These are phyloP conservation scores for Rhodotorula sp. DNA, from an alignment of 1,284 basidiomycete genomes.

Conservation along the genomic window DNA sequence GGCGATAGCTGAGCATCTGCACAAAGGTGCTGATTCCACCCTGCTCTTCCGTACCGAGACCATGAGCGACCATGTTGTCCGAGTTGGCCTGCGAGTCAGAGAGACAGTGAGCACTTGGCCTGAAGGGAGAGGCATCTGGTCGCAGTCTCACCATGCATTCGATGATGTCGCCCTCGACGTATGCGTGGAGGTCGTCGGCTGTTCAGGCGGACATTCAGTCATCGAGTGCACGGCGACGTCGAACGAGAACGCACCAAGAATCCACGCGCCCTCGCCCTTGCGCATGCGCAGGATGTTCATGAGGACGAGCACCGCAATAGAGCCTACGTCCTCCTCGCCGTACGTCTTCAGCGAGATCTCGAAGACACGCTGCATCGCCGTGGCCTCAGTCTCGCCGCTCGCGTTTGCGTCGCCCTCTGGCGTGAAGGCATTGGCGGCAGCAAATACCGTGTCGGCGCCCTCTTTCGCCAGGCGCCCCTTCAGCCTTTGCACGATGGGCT, in stretches of 20 bases:
- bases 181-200: constrained; percentile 25
- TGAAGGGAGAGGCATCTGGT: too few relatives aligned
- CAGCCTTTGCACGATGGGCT: constrained; percentile 21
- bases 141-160: constrained; percentile 36
- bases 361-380: constrained; percentile 32
- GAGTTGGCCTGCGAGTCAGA: constrained; percentile 4
- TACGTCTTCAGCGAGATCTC: constrained; percentile 31
- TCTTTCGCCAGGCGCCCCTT: constrained; percentile 19
- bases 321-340: constrained; percentile 36
- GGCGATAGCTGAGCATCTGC: constrained; percentile 43
- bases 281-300: constrained; percentile 42
- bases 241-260: constrained; percentile 26
- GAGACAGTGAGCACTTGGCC: not conserved
- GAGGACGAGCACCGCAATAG: constrained; percentile 26
- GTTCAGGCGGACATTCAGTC: not conserved
- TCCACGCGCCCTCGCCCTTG: constrained; percentile 42
- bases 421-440: constrained; percentile 17
- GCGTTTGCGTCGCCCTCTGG: constrained; percentile 23
- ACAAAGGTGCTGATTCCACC: constrained; percentile 41
- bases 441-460: constrained; percentile 34
- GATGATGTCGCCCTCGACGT: constrained; percentile 39
- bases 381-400: constrained; percentile 25
- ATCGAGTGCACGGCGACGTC: not conserved
- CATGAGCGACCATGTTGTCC: constrained; percentile 39
- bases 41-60: constrained; percentile 35